Evolutionary conservation across 2,329 filamentous ascomycete genomes (phyloP).

Genomic region (Trichoderma koningii): DNA sequence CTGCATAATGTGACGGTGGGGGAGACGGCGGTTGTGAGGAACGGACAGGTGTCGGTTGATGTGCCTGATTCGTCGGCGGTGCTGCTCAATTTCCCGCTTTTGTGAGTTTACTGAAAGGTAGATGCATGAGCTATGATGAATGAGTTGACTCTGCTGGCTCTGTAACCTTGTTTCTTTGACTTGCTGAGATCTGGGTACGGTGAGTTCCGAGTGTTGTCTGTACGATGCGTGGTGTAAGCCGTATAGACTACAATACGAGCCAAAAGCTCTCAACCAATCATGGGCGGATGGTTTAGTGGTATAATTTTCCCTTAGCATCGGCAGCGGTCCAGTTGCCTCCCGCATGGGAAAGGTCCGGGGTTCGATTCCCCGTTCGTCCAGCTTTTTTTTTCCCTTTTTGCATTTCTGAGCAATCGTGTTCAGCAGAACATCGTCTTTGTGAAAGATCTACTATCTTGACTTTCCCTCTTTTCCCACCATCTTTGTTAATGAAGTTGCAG

Average conservation of each 20-base stretch:
- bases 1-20: slow-evolving; percentile 57
- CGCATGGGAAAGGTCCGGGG: slow-evolving; percentile 29
- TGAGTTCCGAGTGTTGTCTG: no score
- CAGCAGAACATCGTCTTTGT: no score
- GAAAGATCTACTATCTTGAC: no score
- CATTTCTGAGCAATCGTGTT: not conserved
- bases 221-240: not conserved
- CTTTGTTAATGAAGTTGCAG: no score
- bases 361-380: slow-evolving; percentile 31
- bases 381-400: slow-evolving; percentile 17
- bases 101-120: not conserved
- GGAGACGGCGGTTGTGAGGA: slow-evolving; percentile 44
- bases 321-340: not conserved
- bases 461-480: no score
- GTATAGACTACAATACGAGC: not conserved
- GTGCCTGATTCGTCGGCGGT: slow-evolving; percentile 49
- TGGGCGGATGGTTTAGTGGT: slow-evolving; percentile 29
- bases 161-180: not conserved
- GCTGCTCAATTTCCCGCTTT: slow-evolving; percentile 38
- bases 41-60: slow-evolving; percentile 43
- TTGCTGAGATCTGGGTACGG: not conserved
- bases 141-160: not conserved
- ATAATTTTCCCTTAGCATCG: slow-evolving; percentile 29
- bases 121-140: slow-evolving; percentile 14
- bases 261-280: slow-evolving; percentile 1